Evolutionary conservation across 2,329 filamentous ascomycete species (phyloP), one percentile per base, ranked within the genome.

Genomic region (Ophiostoma sp.): DNA sequence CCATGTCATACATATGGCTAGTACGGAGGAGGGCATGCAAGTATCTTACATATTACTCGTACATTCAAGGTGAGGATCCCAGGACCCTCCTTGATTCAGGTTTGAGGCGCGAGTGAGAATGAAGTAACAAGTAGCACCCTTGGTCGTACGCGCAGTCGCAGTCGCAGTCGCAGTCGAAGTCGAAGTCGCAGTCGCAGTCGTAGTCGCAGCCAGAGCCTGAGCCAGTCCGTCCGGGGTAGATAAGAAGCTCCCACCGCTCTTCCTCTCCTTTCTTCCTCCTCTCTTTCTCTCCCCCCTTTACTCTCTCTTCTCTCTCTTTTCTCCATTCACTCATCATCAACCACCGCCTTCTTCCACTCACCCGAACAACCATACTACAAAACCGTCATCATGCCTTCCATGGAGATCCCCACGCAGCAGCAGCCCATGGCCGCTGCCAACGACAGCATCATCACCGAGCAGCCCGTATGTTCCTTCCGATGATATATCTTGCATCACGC

Each of bases 381-480:
- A 27, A 55, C 18, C 5, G 12, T 52, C 73, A 75, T 71, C n/a
- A 77, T 77, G 76, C 75, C 75, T 72, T 70, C 74, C 71, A 70
- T 68, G 58, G 70, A 73, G 62, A 70, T 69, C 55, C 75, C 74
- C 42, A 69, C 73, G 68, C 74, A 75, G 70, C 75, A 76, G 71
- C 73, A 73, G 72, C 73, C 75, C 65, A 77, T 76, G 76, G 74
- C 76, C 67, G 74, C 71, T 52, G 49, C 68, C 41, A 67, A 71
- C 14, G 70, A 72, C 8, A 70, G 66, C 67, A 66, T 52, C 62
- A 70, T 74, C 71, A 73, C 74, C 11, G 73, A 76, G 71, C 76
- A 76, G 70, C 76, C 75, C 6, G 76, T 77, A 71, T 58, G 75
- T 71, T 27, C 27, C 27, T 27, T 27, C 27, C 27, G 27, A 27